These are phyloP conservation scores for Candida freyschussii DNA, from an alignment of 1,139 yeast species.

Conservation along the genomic window DNA sequence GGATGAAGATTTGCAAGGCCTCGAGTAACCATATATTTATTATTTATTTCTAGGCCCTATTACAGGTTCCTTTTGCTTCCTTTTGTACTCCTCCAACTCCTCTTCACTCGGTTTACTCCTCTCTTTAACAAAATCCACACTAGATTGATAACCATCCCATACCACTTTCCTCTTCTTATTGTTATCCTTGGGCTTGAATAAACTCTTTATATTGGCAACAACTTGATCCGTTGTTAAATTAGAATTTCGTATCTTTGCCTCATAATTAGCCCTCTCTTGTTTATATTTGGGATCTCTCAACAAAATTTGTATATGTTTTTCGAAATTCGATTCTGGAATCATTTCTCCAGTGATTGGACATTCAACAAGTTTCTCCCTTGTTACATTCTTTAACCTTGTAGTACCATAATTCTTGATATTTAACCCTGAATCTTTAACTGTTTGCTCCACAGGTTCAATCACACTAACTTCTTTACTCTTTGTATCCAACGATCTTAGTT, in stretches of 20 bases:
- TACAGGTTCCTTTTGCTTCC: constrained; percentile 12
- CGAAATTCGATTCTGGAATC: constrained; percentile 69
- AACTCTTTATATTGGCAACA: constrained; percentile 64
- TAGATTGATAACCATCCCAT: constrained; percentile 32
- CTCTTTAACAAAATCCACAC: constrained; percentile 19
- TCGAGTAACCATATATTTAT: too few species aligned
- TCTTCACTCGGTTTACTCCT: constrained; percentile 10
- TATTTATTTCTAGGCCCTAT: too few species aligned
- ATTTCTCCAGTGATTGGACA: constrained; percentile 73
- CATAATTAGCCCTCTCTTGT: constrained; percentile 61
- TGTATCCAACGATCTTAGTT: constrained; percentile 55
- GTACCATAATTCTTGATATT: constrained; percentile 69
- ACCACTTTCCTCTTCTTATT: constrained; percentile 26
- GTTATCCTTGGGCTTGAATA: constrained; percentile 36
- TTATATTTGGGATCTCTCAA: constrained; percentile 76
- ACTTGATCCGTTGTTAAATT: constrained; percentile 69
- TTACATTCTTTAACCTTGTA: constrained; percentile 40
- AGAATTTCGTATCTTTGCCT: constrained; percentile 55
- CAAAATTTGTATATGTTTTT: constrained; percentile 66
- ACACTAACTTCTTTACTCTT: constrained; percentile 29
- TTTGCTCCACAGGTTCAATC: constrained; percentile 7
- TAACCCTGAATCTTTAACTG: constrained; percentile 31
- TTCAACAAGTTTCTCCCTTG: constrained; percentile 39
- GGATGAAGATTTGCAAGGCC: constrained; percentile 33
- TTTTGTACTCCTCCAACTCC: constrained; percentile 20